Evolutionary conservation across 208 protist species (phyloP).

Genomic region (Porcisia deanei): DNA sequence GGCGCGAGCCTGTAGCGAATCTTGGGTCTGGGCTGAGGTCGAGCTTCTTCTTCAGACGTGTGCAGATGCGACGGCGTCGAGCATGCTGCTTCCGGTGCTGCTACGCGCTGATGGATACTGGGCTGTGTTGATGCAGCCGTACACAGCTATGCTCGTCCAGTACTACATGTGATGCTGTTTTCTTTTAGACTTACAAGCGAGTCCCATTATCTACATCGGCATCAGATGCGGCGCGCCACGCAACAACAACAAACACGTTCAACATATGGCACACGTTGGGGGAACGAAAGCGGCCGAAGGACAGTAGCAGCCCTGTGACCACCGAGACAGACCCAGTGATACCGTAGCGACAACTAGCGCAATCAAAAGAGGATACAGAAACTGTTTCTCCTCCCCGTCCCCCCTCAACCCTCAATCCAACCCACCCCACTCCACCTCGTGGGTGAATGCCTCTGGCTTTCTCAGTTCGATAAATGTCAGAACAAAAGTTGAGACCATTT

Average conservation of each 20-base stretch:
- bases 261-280: too few relatives aligned
- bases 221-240: neutral
- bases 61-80: neutral
- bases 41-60: neutral
- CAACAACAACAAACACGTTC: neutral
- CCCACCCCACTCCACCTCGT: too few relatives aligned
- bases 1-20: slow-evolving; percentile 4
- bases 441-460: too few relatives aligned
- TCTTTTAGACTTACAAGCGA: neutral
- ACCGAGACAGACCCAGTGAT: neutral
- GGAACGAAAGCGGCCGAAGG: neutral
- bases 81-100: neutral
- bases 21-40: slow-evolving; percentile 16
- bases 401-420: too few relatives aligned
- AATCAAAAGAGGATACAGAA: neutral
- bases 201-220: neutral
- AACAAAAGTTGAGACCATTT: neutral
- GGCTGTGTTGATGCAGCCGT: slow-evolving; percentile 26
- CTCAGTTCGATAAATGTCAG: neutral
- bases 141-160: slow-evolving; percentile 24
- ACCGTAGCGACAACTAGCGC: neutral
- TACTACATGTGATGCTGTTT: slow-evolving; percentile 13
- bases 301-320: neutral
- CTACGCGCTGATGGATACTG: slow-evolving; percentile 28
- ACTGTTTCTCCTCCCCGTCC: neutral